phyloP scores from a whole-genome alignment of 805 yeast species.

The Cyberlindnera mississippiensis region DNA sequence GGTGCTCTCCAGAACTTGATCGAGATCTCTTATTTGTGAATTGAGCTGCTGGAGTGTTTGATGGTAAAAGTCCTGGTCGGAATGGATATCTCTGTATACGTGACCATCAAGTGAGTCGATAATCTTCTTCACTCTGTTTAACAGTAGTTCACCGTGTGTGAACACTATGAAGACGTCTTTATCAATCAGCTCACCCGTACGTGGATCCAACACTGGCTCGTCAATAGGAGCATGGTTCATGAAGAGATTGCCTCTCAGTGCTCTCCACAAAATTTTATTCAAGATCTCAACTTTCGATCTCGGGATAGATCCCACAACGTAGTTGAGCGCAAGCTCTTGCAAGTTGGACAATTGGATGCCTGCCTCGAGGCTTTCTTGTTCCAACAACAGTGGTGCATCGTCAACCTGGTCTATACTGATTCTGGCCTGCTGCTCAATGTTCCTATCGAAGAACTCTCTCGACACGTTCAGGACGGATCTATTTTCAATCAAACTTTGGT shows the following conservation, averaged over 20 bases:
- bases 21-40: constrained; percentile 38
- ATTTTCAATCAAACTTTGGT: constrained; percentile 65
- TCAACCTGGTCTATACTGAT: constrained; percentile 34
- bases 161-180: constrained; percentile 86
- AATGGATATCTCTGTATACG: constrained; percentile 49
- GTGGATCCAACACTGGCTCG: constrained; percentile 62
- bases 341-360: constrained; percentile 28
- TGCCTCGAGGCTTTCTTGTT: constrained; percentile 35
- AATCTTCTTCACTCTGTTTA: constrained; percentile 71
- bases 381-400: constrained; percentile 36
- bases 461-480: constrained; percentile 56
- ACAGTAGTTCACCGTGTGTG: constrained; percentile 80
- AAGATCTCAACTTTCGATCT: constrained; percentile 65
- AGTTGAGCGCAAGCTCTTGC: constrained; percentile 25
- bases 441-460: constrained; percentile 42
- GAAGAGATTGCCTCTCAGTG: constrained; percentile 86
- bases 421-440: constrained; percentile 30
- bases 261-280: constrained; percentile 87
- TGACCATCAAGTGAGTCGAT: constrained; percentile 88
- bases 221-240: constrained; percentile 70
- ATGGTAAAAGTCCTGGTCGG: constrained; percentile 35
- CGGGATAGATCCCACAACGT: constrained; percentile 71
- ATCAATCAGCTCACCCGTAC: constrained; percentile 51
- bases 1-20: constrained; percentile 60
- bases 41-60: constrained; percentile 27